Conservation (phyloP, 345 rosid genomes). For the Noccaea caerulescens region DNA sequence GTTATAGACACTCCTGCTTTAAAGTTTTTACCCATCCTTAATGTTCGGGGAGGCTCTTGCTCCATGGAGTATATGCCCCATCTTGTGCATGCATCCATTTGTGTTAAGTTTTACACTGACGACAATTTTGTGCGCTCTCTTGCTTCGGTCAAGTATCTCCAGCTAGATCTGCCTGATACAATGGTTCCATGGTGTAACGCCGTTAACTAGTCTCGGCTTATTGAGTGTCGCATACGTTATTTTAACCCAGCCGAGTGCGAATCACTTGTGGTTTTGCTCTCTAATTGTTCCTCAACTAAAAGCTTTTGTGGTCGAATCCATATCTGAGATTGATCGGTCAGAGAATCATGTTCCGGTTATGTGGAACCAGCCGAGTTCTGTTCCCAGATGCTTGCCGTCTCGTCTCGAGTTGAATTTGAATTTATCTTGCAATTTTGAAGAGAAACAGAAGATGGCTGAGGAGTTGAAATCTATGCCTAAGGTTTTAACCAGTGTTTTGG, state of each 20-base stretch:
- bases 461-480: not conserved
- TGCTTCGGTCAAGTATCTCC: not conserved
- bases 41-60: not conserved
- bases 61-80: not conserved
- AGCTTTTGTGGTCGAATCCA: not conserved
- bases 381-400: not conserved
- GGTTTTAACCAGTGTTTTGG: not conserved
- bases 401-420: not conserved
- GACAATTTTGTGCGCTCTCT: not conserved
- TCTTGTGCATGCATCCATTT: not conserved
- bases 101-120: not conserved
- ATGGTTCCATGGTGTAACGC: not conserved
- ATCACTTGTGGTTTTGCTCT: conserved; percentile 12
- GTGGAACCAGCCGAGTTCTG: conserved; percentile 18
- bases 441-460: not conserved
- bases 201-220: conserved; percentile 16
- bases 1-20: conserved; percentile 3
- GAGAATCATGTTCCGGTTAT: not conserved
- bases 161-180: not conserved
- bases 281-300: conserved; percentile 11
- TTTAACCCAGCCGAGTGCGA: not conserved
- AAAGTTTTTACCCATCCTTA: not conserved
- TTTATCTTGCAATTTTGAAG: not conserved
- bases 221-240: not conserved
- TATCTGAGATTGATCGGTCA: not conserved